Evolutionary conservation across 805 yeast species (phyloP).

Genomic region (Clavispora fructus): DNA sequence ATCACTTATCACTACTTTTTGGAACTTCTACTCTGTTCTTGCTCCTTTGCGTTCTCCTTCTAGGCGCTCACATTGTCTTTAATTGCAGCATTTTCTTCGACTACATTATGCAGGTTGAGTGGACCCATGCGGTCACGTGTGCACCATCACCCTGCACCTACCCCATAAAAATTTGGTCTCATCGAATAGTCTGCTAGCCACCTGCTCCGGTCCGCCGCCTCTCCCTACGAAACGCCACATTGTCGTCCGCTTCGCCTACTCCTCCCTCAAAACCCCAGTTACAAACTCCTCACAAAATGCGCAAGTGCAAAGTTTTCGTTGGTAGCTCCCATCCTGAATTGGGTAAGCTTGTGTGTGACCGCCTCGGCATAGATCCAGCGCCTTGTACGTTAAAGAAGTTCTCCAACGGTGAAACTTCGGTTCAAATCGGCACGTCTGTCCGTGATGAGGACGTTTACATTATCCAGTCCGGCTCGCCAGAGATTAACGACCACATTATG

Average conservation of each 20-base stretch:
- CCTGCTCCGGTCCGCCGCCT: constrained; percentile 1
- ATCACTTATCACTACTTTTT: no score
- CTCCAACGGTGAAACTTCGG: constrained; percentile 96
- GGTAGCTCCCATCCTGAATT: constrained; percentile 96
- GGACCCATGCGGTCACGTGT: neutral
- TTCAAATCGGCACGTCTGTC: constrained; percentile 89
- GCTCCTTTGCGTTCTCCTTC: no score
- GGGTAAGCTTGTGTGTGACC: constrained; percentile 83
- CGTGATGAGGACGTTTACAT: constrained; percentile 94
- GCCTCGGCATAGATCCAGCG: constrained; percentile 89
- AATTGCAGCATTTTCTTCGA: no score
- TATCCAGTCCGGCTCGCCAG: constrained; percentile 83
- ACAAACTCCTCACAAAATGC: constrained; percentile 45
- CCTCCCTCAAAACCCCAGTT: neutral
- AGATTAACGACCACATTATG: constrained; percentile 91
- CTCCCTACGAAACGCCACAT: neutral
- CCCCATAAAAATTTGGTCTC: neutral
- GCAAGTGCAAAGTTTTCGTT: constrained; percentile 94
- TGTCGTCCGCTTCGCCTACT: neutral
- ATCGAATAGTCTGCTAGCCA: neutral
- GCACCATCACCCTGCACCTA: neutral
- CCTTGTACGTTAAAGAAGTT: constrained; percentile 88
- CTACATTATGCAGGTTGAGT: no score
- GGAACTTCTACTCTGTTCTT: no score
- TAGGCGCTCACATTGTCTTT: no score